A percentile compares a stretch with the other conserved stretches of the same genome.
Evolutionary conservation across 2,329 filamentous ascomycete genomes (phyloP).

Genomic region (Emericellopsis atlantica): DNA sequence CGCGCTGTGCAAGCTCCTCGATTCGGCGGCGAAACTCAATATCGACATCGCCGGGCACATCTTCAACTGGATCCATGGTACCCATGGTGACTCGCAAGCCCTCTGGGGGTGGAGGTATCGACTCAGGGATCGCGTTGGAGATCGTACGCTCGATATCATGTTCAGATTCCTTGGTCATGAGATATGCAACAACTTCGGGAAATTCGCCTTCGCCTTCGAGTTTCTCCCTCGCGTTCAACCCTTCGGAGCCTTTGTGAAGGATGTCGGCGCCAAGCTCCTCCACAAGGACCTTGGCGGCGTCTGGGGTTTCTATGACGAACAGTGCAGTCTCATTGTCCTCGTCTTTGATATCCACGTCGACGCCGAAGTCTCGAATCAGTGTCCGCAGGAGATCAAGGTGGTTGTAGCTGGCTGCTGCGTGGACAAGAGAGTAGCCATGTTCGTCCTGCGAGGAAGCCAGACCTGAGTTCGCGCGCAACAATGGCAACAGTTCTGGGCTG

Average conservation of each 20-base stretch:
- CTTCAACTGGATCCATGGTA: slow-evolving; percentile 52
- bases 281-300: slow-evolving; percentile 66
- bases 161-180: slow-evolving; percentile 26
- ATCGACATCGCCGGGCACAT: slow-evolving; percentile 54
- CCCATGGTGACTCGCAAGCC: slow-evolving; percentile 70
- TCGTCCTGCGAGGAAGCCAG: slow-evolving; percentile 73
- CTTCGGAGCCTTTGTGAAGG: slow-evolving; percentile 55
- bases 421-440: slow-evolving; percentile 87
- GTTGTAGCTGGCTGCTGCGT: slow-evolving; percentile 87
- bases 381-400: slow-evolving; percentile 68
- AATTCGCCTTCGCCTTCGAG: slow-evolving; percentile 70
- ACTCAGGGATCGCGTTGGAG: slow-evolving; percentile 15
- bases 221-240: slow-evolving; percentile 68
- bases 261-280: slow-evolving; percentile 69
- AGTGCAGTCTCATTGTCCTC: slow-evolving; percentile 91
- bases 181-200: slow-evolving; percentile 61
- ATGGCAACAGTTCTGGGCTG: slow-evolving; percentile 56
- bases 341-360: slow-evolving; percentile 70
- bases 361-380: slow-evolving; percentile 64
- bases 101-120: slow-evolving; percentile 54
- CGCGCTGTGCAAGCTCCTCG: slow-evolving; percentile 72
- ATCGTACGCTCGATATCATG: slow-evolving; percentile 14
- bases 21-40: slow-evolving; percentile 76
- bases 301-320: slow-evolving; percentile 76
- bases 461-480: slow-evolving; percentile 62